A percentile compares a stretch with the other conserved stretches of the same genome.
phyloP scores from a whole-genome alignment of 805 yeast genomes.

The Metschnikowia borealis region DNA sequence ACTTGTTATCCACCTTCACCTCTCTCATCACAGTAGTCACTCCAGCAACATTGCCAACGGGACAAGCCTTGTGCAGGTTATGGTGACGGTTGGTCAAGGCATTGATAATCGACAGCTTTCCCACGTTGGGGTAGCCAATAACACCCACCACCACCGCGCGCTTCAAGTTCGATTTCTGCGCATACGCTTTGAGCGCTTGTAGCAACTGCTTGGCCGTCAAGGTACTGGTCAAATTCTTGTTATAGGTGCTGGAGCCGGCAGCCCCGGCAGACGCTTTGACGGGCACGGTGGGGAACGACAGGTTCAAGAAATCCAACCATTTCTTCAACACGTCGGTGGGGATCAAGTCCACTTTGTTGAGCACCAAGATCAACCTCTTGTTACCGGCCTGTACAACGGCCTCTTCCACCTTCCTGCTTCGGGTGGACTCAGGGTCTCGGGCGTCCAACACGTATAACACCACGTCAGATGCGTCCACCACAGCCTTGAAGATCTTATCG shows the following conservation, averaged over 20 bases:
- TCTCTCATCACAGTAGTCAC: constrained; percentile 90
- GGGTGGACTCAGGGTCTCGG: constrained; percentile 92
- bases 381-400: constrained; percentile 76
- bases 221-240: constrained; percentile 66
- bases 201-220: constrained; percentile 71
- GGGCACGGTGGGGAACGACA: constrained; percentile 89
- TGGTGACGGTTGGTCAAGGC: constrained; percentile 81
- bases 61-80: constrained; percentile 66
- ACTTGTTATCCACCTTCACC: constrained; percentile 85
- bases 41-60: constrained; percentile 97
- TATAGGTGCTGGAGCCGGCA: constrained; percentile 61
- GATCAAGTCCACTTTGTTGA: constrained; percentile 90
- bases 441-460: constrained; percentile 93
- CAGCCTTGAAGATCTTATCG: constrained; percentile 90
- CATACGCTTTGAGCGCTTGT: constrained; percentile 79
- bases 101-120: constrained; percentile 91
- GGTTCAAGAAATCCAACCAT: constrained; percentile 78
- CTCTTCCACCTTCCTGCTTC: constrained; percentile 88
- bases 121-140: constrained; percentile 96
- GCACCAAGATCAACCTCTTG: constrained; percentile 78
- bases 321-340: constrained; percentile 79
- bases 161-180: constrained; percentile 77
- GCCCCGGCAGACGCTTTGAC: constrained; percentile 77
- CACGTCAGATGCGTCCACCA: constrained; percentile 89
- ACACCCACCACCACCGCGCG: constrained; percentile 92